These are phyloP conservation scores for Colletotrichum australisinense DNA, from an alignment of 2,329 filamentous ascomycete genomes.

Conservation along the genomic window DNA sequence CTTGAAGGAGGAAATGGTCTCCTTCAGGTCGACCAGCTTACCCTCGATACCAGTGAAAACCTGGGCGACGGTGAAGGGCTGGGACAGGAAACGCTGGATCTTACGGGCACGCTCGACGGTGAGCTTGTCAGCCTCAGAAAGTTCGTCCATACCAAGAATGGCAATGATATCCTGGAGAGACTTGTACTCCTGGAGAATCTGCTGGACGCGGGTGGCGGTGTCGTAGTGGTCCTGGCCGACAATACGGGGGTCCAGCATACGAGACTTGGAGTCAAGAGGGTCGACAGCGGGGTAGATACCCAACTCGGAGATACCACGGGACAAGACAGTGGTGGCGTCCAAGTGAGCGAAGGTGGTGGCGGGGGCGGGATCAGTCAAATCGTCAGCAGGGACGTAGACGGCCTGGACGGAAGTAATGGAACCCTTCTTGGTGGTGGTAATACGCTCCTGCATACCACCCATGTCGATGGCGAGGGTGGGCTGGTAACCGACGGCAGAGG, in stretches of 20 bases:
- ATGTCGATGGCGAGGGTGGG: conserved; percentile 98
- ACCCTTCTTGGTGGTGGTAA: conserved; percentile 99
- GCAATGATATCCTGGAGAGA: conserved; percentile 99
- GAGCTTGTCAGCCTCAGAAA: conserved; percentile 99
- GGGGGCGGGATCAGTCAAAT: conserved; percentile 99
- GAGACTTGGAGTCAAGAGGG: conserved; percentile 98
- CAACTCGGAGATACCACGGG: conserved; percentile 99
- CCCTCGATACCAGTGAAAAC: conserved; percentile 96
- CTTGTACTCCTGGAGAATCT: conserved; percentile 99
- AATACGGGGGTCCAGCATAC: conserved; percentile 99
- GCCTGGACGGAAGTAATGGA: conserved; percentile 99
- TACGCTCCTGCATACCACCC: conserved; percentile 99
- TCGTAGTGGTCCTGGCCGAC: conserved; percentile 98
- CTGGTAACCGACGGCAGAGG: conserved; percentile 99
- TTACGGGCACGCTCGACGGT: conserved; percentile 99
- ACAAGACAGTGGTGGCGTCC: conserved; percentile 99
- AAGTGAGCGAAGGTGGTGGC: conserved; percentile 99
- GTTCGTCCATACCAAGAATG: conserved; percentile 99
- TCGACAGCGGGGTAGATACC: conserved; percentile 99
- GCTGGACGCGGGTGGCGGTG: conserved; percentile 93
- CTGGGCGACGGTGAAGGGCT: conserved; percentile 92
- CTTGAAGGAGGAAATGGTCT: conserved; percentile 98
- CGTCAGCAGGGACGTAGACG: conserved; percentile 99
- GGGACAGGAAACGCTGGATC: conserved; percentile 99
- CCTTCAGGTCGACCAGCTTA: conserved; percentile 97